A percentile compares a stretch with the other conserved stretches of the same genome.
Conservation (phyloP, 2,329 filamentous ascomycete genomes). For the Aspergillus luchuensis region DNA sequence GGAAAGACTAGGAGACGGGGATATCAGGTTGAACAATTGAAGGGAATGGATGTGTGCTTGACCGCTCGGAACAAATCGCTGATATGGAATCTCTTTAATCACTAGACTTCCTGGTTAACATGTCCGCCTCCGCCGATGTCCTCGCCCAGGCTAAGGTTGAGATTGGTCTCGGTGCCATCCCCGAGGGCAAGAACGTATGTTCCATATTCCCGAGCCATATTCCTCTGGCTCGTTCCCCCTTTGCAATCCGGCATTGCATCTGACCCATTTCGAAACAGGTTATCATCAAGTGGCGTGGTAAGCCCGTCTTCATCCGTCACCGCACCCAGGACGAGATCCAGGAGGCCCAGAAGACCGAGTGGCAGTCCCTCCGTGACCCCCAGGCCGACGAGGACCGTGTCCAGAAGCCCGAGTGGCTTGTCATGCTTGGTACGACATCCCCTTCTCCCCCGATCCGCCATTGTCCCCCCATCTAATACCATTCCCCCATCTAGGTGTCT, state of each 20-base stretch:
- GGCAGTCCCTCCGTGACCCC: constrained; percentile 83
- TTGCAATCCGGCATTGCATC: constrained; percentile 11
- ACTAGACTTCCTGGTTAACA: constrained; percentile 98
- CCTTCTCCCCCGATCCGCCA: neutral
- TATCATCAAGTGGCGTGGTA: constrained; percentile 99
- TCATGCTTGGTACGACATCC: constrained; percentile 80
- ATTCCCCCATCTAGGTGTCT: constrained; percentile 68
- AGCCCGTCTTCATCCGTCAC: constrained; percentile 99
- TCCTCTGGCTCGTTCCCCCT: neutral
- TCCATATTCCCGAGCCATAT: neutral
- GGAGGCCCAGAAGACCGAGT: constrained; percentile 86
- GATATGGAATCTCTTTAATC: constrained; percentile 28
- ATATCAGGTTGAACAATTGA: neutral
- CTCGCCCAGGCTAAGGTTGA: constrained; percentile 99
- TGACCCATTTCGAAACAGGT: constrained; percentile 57
- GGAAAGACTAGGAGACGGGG: neutral
- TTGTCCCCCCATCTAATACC: constrained; percentile 3
- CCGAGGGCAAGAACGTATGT: constrained; percentile 98
- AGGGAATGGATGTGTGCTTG: constrained; percentile 6
- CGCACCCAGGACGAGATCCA: constrained; percentile 90
- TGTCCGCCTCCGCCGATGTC: constrained; percentile 98
- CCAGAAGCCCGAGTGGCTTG: constrained; percentile 97
- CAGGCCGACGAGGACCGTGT: constrained; percentile 89
- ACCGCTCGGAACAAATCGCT: constrained; percentile 20
- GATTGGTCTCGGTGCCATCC: constrained; percentile 87